These are phyloP conservation scores for Aurantiochytrium sp. DNA, from an alignment of 108 stramenopile species.

Conservation along the genomic window DNA sequence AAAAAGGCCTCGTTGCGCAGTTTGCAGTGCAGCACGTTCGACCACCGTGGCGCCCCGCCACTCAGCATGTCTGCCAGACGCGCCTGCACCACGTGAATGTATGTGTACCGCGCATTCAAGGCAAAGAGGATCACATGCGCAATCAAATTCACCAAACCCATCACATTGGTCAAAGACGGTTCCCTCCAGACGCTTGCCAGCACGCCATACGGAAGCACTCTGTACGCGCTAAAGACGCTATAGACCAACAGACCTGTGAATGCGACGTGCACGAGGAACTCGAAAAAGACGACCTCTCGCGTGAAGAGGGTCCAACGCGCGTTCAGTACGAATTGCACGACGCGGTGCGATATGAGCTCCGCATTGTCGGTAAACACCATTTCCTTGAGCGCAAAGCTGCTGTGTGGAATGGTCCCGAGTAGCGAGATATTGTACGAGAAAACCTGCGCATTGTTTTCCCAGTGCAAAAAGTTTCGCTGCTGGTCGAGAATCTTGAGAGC, in stretches of 20 bases:
- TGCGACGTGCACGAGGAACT: neutral
- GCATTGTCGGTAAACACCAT: neutral
- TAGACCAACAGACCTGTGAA: neutral
- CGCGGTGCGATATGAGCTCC: neutral
- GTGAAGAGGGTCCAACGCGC: neutral
- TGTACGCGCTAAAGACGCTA: neutral
- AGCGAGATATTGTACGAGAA: conserved; percentile 1
- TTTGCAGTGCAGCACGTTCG: neutral
- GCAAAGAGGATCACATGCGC: neutral
- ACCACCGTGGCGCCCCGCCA: neutral
- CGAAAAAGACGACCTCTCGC: neutral
- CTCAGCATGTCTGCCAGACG: neutral
- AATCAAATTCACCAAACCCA: neutral
- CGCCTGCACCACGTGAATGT: conserved; percentile 5
- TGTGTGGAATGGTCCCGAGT: neutral
- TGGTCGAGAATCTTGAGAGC: neutral
- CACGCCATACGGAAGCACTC: neutral
- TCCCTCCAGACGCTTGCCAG: neutral
- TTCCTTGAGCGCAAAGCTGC: neutral
- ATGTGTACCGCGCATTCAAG: neutral
- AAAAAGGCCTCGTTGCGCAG: conserved; percentile 7
- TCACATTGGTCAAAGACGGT: neutral
- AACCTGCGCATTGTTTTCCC: neutral
- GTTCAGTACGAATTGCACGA: neutral
- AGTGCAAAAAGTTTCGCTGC: neutral